Percentiles rank a stretch among this genome's conserved stretches.
Evolutionary conservation across 148 eudicot species (phyloP).

Genomic region (Rheum nobile): DNA sequence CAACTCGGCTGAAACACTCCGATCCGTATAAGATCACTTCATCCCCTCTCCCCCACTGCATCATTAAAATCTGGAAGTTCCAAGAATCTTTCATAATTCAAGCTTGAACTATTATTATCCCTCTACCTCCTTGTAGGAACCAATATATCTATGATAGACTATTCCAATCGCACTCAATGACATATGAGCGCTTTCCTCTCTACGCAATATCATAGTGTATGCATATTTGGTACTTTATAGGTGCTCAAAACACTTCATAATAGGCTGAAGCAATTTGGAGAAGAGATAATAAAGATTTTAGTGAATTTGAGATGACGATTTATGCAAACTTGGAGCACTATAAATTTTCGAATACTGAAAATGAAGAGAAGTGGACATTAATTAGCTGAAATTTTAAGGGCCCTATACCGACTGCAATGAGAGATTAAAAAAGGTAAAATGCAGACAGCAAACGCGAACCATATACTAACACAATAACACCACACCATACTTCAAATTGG

Average conservation of each 20-base stretch:
- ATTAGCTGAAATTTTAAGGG: not conserved
- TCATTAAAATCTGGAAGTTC: not conserved
- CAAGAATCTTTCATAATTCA: not conserved
- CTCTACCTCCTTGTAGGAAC: not conserved
- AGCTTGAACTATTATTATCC: not conserved
- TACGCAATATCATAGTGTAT: not conserved
- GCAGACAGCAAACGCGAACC: too few species aligned
- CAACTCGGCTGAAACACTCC: not conserved
- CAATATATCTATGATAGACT: not conserved
- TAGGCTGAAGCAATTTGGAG: not conserved
- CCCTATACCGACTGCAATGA: too few species aligned
- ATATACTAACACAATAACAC: too few species aligned
- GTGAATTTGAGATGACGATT: not conserved
- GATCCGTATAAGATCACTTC: not conserved
- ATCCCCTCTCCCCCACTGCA: not conserved
- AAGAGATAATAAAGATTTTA: too few species aligned
- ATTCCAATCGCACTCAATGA: not conserved
- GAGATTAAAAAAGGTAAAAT: not conserved
- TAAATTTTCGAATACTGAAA: not conserved
- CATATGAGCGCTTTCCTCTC: not conserved
- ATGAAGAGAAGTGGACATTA: not conserved
- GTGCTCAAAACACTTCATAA: not conserved
- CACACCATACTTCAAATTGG: not conserved
- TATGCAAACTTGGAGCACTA: not conserved
- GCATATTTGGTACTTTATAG: too few species aligned